Evolutionary conservation across 2,329 filamentous ascomycete species (phyloP).

Genomic region (Beauveria varroae): DNA sequence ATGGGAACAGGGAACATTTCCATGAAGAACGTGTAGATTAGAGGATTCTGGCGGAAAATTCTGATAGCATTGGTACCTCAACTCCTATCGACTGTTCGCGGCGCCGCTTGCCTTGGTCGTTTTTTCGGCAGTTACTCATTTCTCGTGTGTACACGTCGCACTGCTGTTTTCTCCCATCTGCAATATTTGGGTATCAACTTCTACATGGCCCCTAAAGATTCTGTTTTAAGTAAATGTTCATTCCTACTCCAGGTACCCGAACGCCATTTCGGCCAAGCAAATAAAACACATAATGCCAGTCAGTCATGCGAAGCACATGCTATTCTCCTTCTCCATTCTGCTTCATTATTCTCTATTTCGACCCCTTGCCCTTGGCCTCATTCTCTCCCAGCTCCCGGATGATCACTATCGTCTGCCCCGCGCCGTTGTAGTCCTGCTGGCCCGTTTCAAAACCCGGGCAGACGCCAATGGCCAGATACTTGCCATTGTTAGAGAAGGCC

Average conservation of each 20-base stretch:
- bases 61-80: neutral
- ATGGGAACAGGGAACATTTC: slow-evolving; percentile 23
- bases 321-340: neutral
- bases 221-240: neutral
- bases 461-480: slow-evolving; percentile 68
- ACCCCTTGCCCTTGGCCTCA: slow-evolving; percentile 79
- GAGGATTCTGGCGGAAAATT: neutral
- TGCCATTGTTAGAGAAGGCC: slow-evolving; percentile 70
- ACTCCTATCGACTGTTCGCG: neutral
- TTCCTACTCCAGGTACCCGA: slow-evolving; percentile 5
- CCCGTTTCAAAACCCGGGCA: slow-evolving; percentile 86
- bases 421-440: slow-evolving; percentile 67
- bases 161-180: neutral
- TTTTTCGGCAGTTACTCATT: neutral
- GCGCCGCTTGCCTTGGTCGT: neutral
- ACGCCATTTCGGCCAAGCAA: slow-evolving; percentile 13
- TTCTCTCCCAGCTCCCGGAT: slow-evolving; percentile 78
- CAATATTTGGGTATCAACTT: slow-evolving; percentile 4
- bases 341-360: slow-evolving; percentile 42
- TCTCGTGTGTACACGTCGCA: neutral
- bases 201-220: neutral
- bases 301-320: neutral
- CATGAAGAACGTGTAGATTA: neutral
- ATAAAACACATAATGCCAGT: slow-evolving; percentile 1
- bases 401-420: slow-evolving; percentile 68